These are phyloP conservation scores for Lupinus albus DNA, from an alignment of 306 rosid genomes.

Conservation along the genomic window DNA sequence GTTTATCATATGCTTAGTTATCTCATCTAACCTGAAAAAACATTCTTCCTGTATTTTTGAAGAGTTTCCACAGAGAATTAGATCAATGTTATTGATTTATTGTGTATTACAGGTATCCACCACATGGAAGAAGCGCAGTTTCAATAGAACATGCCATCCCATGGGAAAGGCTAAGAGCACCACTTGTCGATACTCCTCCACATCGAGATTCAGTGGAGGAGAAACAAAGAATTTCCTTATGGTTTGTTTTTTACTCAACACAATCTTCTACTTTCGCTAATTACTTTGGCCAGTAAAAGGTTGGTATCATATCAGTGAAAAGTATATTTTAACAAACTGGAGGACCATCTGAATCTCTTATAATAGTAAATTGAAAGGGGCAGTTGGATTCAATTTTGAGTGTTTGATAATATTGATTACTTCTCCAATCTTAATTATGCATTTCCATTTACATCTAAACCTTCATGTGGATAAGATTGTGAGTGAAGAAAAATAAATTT, in stretches of 20 bases:
- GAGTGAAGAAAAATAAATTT: not conserved
- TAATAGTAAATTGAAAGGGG: not conserved
- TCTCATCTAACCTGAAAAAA: conserved; percentile 5
- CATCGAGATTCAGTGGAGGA: conserved; percentile 98
- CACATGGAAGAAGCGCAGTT: conserved; percentile 86
- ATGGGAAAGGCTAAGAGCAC: conserved; percentile 92
- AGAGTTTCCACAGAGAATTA: conserved; percentile 15
- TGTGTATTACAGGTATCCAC: conserved; percentile 69
- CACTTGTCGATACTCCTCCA: conserved; percentile 66
- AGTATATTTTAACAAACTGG: not conserved
- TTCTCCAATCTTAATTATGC: conserved; percentile 37
- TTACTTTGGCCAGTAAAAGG: conserved; percentile 8
- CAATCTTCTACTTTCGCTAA: conserved; percentile 15
- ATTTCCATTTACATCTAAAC: conserved; percentile 34
- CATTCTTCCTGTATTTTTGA: not conserved
- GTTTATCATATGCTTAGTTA: conserved; percentile 28
- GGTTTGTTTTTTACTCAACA: conserved; percentile 60
- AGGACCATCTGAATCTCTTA: conserved; percentile 19
- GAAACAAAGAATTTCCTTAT: conserved; percentile 91
- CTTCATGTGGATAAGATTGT: conserved; percentile 24
- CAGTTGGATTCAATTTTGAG: conserved; percentile 27
- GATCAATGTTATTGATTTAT: conserved; percentile 37
- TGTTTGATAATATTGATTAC: not conserved
- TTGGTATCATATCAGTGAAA: not conserved
- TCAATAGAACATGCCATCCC: conserved; percentile 65